phyloP scores from a whole-genome alignment of 768 basidiomycete species.

The Tylopilus felleus region DNA sequence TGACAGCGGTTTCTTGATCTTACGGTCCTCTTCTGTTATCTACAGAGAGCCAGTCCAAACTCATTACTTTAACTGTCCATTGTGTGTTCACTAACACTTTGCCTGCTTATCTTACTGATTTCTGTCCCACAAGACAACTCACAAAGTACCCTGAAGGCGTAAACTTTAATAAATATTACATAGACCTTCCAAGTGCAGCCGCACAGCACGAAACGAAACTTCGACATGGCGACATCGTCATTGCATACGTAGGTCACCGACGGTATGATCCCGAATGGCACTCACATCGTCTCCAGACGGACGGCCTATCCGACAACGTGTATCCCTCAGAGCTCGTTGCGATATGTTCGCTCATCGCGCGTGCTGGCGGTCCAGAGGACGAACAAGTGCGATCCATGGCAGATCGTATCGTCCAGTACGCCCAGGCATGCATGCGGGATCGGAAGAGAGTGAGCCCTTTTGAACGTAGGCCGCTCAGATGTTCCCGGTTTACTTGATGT shows the following conservation, averaged over 20 bases:
- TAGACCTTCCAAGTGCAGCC: constrained; percentile 43
- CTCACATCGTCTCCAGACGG: constrained; percentile 39
- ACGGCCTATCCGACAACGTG: constrained; percentile 53
- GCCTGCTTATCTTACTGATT: background rate
- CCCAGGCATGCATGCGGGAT: constrained; percentile 67
- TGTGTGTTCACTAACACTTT: constrained; percentile 19
- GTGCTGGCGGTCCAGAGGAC: constrained; percentile 54
- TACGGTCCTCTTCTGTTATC: constrained; percentile 63
- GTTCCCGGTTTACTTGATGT: constrained; percentile 1
- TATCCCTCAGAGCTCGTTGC: constrained; percentile 67
- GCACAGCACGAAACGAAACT: constrained; percentile 45
- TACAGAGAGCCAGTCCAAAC: constrained; percentile 39
- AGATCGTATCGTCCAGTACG: constrained; percentile 67
- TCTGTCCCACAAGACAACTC: constrained; percentile 25
- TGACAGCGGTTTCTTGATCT: constrained; percentile 74
- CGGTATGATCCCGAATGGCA: background rate
- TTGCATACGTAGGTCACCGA: constrained; percentile 41
- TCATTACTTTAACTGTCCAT: constrained; percentile 34
- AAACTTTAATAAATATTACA: constrained; percentile 9
- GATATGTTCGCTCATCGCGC: constrained; percentile 65
- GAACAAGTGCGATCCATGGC: constrained; percentile 67
- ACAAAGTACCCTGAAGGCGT: constrained; percentile 33
- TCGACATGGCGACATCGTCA: constrained; percentile 51
- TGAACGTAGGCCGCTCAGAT: constrained; percentile 47
- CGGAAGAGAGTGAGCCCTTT: constrained; percentile 68